These are phyloP conservation scores for Apiotrichum montevideense DNA, from an alignment of 1,284 basidiomycete genomes.

Conservation along the genomic window DNA sequence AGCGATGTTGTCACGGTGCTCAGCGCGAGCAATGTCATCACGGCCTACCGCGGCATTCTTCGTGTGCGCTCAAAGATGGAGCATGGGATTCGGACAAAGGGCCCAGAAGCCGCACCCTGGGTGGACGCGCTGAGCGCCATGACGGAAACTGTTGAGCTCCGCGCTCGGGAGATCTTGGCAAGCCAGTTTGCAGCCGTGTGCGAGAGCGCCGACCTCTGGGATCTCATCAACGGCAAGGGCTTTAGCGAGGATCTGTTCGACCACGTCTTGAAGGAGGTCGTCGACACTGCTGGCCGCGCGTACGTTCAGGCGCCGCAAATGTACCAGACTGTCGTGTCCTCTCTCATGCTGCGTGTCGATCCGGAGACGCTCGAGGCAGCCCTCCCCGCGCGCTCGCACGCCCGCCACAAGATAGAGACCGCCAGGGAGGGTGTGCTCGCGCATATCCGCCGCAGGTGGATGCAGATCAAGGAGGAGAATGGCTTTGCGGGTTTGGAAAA, in stretches of 20 bases:
- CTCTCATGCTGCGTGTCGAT: slow-evolving; percentile 64
- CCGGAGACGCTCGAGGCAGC: slow-evolving; percentile 57
- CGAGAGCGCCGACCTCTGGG: slow-evolving; percentile 61
- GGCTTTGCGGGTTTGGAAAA: slow-evolving; percentile 73
- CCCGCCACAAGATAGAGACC: slow-evolving; percentile 63
- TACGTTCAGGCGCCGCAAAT: slow-evolving; percentile 57
- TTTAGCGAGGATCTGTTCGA: slow-evolving; percentile 65
- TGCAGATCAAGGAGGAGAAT: slow-evolving; percentile 66
- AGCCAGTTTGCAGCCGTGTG: slow-evolving; percentile 58
- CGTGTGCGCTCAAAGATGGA: slow-evolving; percentile 31
- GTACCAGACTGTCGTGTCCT: slow-evolving; percentile 69
- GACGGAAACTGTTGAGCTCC: slow-evolving; percentile 56
- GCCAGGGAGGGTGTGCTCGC: slow-evolving; percentile 58
- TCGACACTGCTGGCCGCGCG: slow-evolving; percentile 51
- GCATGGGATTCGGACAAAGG: slow-evolving; percentile 26
- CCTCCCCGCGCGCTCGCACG: slow-evolving; percentile 59
- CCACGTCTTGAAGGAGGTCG: slow-evolving; percentile 60
- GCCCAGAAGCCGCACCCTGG: slow-evolving; percentile 57
- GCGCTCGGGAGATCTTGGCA: slow-evolving; percentile 59
- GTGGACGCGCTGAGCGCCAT: slow-evolving; percentile 60
- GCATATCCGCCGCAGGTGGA: slow-evolving; percentile 58
- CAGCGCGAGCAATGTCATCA: slow-evolving; percentile 59
- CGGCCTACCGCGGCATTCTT: slow-evolving; percentile 48
- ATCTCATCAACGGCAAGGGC: slow-evolving; percentile 63
- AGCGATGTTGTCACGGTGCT: slow-evolving; percentile 64